Evolutionary conservation across 768 basidiomycete genomes (phyloP).

Genomic region (Termitomyces sp.): DNA sequence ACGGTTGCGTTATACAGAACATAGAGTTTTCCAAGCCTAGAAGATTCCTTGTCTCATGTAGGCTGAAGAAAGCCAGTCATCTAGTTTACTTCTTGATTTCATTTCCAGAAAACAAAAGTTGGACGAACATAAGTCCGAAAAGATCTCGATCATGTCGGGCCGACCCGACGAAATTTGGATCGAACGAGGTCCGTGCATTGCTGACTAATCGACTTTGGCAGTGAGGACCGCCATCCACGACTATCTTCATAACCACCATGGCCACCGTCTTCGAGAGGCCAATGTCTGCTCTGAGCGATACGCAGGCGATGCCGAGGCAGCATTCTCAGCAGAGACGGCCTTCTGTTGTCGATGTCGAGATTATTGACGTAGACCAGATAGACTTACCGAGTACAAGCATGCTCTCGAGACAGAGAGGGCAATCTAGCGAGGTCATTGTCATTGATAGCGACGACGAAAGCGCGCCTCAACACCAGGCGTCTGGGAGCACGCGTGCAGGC

Average conservation of each 20-base stretch:
- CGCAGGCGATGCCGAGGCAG: slow-evolving; percentile 8
- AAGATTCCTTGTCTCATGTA: too few relatives aligned
- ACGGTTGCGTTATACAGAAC: too few relatives aligned
- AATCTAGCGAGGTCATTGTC: slow-evolving; percentile 27
- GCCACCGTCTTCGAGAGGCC: slow-evolving; percentile 26
- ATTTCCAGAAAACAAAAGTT: too few relatives aligned
- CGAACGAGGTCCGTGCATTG: not conserved
- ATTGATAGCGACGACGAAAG: slow-evolving; percentile 35
- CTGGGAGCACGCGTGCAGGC: slow-evolving; percentile 13
- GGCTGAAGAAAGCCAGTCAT: too few relatives aligned
- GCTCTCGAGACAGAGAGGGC: slow-evolving; percentile 4
- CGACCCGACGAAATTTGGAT: not conserved
- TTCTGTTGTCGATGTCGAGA: slow-evolving; percentile 35
- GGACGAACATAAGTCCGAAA: too few relatives aligned
- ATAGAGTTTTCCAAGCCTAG: too few relatives aligned
- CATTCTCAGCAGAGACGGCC: slow-evolving; percentile 15
- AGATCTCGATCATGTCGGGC: not conserved
- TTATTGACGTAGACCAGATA: slow-evolving; percentile 40
- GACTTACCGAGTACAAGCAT: slow-evolving; percentile 15
- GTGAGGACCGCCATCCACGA: slow-evolving; percentile 16
- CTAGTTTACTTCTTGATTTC: too few relatives aligned
- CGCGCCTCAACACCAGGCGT: slow-evolving; percentile 12
- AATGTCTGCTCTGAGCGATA: slow-evolving; percentile 19
- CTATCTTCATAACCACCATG: slow-evolving; percentile 21
- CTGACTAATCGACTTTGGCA: slow-evolving; percentile 7